Conservation (phyloP, 208 protist species). For the Trypanosoma theileri region DNA sequence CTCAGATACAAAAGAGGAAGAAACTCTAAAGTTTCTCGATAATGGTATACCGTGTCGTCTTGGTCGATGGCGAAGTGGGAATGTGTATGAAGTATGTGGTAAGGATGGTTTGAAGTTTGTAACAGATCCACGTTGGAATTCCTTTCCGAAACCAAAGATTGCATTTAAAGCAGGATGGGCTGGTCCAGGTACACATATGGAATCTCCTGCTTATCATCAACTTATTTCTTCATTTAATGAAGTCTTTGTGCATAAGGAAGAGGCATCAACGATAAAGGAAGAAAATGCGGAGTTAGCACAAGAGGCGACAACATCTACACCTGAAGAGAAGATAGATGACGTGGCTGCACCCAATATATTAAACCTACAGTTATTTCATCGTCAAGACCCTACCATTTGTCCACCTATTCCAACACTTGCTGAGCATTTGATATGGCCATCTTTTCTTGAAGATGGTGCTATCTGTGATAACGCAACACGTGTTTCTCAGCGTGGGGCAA, state of each 20-base stretch:
- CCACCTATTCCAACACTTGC: slow-evolving; percentile 62
- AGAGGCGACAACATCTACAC: not conserved
- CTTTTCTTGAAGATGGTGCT: slow-evolving; percentile 64
- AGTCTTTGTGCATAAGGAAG: slow-evolving; percentile 57
- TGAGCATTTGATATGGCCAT: slow-evolving; percentile 74
- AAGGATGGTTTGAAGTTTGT: slow-evolving; percentile 59
- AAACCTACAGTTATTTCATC: slow-evolving; percentile 90
- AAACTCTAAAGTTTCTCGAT: slow-evolving; percentile 53
- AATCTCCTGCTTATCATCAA: slow-evolving; percentile 66
- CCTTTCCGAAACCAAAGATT: slow-evolving; percentile 79
- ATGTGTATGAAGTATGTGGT: slow-evolving; percentile 39
- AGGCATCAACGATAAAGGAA: slow-evolving; percentile 5
- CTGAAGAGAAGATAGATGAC: slow-evolving; percentile 13
- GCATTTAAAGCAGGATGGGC: slow-evolving; percentile 81
- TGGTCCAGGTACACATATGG: slow-evolving; percentile 66
- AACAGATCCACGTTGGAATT: slow-evolving; percentile 47
- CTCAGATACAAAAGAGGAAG: slow-evolving; percentile 28
- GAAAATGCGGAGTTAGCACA: slow-evolving; percentile 24
- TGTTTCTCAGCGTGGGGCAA: slow-evolving; percentile 68
- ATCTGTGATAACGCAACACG: slow-evolving; percentile 83
- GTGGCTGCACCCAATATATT: slow-evolving; percentile 31
- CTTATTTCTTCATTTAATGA: slow-evolving; percentile 77
- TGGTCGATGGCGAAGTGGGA: slow-evolving; percentile 23
- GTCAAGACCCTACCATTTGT: slow-evolving; percentile 40
- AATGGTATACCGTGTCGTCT: slow-evolving; percentile 58